Conservation (phyloP, 352 stramenopile genomes). For the Peronospora destructor region DNA sequence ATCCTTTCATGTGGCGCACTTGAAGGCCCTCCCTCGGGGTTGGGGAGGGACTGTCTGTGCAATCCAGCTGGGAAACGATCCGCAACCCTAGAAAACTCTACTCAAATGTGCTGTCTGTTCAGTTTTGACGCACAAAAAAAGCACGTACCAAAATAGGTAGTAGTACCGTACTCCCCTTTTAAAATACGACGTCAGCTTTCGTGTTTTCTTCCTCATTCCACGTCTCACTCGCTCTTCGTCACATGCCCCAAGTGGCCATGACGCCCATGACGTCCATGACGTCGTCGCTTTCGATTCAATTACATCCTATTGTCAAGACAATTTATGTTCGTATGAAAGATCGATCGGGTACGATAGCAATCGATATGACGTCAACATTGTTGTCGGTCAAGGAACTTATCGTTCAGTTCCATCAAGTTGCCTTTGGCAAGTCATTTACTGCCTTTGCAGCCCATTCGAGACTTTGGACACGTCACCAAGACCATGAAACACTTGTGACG, state of each 20-base stretch:
- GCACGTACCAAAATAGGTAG: neutral
- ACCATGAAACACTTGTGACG: constrained; percentile 41
- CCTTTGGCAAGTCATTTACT: constrained; percentile 66
- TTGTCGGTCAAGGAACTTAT: constrained; percentile 42
- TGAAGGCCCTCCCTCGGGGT: too few species aligned
- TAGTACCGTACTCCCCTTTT: too few species aligned
- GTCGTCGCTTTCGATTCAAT: constrained; percentile 34
- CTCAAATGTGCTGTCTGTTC: neutral
- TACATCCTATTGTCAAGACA: constrained; percentile 35
- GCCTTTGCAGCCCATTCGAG: constrained; percentile 44
- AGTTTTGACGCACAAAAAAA: too few species aligned
- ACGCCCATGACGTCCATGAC: constrained; percentile 20
- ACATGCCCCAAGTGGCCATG: constrained; percentile 42
- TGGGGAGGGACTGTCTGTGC: constrained; percentile 17
- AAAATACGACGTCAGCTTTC: neutral
- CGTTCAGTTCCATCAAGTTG: constrained; percentile 59
- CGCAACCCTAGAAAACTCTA: constrained; percentile 19
- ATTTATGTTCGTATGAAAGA: constrained; percentile 74
- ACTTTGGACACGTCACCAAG: constrained; percentile 37
- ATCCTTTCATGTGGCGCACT: too few species aligned
- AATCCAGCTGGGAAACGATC: constrained; percentile 17
- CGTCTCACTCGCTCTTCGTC: neutral
- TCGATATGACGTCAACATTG: constrained; percentile 40
- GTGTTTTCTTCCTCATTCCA: neutral
- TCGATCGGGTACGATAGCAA: constrained; percentile 44